Conservation (phyloP, 805 yeast species). For the Metschnikowia matae region DNA sequence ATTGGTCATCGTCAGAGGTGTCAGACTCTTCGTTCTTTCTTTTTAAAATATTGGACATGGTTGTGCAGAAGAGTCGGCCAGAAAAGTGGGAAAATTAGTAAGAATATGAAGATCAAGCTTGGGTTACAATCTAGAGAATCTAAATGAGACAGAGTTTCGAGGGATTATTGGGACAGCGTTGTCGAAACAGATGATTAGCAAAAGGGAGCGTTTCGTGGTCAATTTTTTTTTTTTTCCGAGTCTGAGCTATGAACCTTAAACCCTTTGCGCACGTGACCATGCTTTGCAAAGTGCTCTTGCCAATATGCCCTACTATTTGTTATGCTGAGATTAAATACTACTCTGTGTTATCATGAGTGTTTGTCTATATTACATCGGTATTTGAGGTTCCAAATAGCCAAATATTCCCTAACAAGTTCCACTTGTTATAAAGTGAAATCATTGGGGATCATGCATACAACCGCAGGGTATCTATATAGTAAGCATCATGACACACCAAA, state of each 20-base stretch:
- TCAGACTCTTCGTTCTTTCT: constrained; percentile 64
- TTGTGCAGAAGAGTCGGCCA: not conserved
- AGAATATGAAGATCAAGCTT: not conserved
- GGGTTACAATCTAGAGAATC: constrained; percentile 4
- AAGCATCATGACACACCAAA: too few relatives aligned
- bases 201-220: not conserved
- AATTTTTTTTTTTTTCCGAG: constrained; percentile 1
- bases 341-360: not conserved
- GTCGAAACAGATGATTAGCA: not conserved
- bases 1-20: constrained; percentile 41
- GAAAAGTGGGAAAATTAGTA: constrained; percentile 1
- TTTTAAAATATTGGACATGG: constrained; percentile 43
- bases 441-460: too few relatives aligned
- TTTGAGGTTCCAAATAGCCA: too few relatives aligned
- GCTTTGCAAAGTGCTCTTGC: not conserved
- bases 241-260: not conserved
- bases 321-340: not conserved
- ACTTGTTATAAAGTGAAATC: too few relatives aligned
- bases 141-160: constrained; percentile 2
- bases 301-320: not conserved
- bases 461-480: too few relatives aligned
- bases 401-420: too few relatives aligned
- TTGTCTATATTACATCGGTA: too few relatives aligned
- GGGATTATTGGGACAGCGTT: constrained; percentile 1
- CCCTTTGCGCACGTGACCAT: constrained; percentile 1